Base-by-base conservation (phyloP, 176 grass and related monocot genomes). In the Guadua angustifolia region DNA sequence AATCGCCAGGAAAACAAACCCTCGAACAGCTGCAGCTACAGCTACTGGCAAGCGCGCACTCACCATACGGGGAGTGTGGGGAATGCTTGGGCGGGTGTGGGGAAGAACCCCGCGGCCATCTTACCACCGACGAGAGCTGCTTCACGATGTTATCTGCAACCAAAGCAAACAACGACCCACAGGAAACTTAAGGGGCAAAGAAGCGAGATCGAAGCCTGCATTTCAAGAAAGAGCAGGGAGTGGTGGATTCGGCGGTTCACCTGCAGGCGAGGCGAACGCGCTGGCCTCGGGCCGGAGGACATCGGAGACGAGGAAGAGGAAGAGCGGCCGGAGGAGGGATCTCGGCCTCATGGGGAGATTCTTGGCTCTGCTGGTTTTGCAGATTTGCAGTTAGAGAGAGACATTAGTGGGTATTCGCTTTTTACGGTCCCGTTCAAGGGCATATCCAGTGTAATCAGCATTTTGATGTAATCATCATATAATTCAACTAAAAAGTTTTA, bases 91-190 rank as follows among this genome's bases (percentile, higher is more conserved):
- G 42, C 33, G 50, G 45, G 84, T 89, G 52, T 9, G 86, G 82
- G 39, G 89, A 36, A 40, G 89, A 77, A 71, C 52, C 83, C 64
- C 90, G 93, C 50, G 94, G 89, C 94, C 94, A 97, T 39, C 84
- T 97, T 26, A 97, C 89, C 59, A 92, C 89, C 47, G 89, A 88
- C 42, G 89, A 90, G 6, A 97, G 85, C 82, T 97, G 94, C 88
- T 73, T 97, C 73, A 94, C 82, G 78, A 97, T 88, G 87, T 79
- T 87, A 64, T 88, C 94, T 92, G 88, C 79, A 61, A 58, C 38
- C 66, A 64, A 85, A 36, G 5, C 13, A 36, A 82, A 67, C 12
- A 69, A 68, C 55, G 47, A 22, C 24, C 36, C 19, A 78, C 16
- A 26, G 72, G 11, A 26, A 72, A 15, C 11, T 67, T 33, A 76